A percentile compares a stretch with the other conserved stretches of the same genome.
Evolutionary conservation across 164 flowering plant genomes (phyloP).

Genomic region (Chimonanthus praecox): DNA sequence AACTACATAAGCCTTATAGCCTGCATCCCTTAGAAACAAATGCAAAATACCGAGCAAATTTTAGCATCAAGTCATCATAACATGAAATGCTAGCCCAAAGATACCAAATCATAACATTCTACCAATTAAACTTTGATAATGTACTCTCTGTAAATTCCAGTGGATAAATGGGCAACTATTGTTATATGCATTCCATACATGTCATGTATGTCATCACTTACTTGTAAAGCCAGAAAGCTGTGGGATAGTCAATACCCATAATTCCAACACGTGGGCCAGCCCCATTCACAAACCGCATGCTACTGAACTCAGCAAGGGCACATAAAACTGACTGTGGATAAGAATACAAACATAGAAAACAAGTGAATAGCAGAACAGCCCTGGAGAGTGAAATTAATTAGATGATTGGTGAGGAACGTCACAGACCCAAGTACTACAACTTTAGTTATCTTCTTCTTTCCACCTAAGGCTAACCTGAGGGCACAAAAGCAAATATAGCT

Average conservation of each 20-base stretch:
- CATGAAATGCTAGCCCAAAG: background rate
- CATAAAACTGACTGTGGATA: constrained; percentile 54
- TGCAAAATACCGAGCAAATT: constrained; percentile 6
- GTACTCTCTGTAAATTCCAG: background rate
- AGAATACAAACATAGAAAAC: background rate
- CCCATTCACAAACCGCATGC: constrained; percentile 80
- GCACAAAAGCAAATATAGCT: background rate
- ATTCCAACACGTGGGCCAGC: constrained; percentile 50
- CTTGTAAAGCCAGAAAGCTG: constrained; percentile 79
- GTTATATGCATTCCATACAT: background rate
- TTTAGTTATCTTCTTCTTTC: background rate
- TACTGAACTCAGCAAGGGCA: constrained; percentile 76
- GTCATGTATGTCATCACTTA: constrained; percentile 25
- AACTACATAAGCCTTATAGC: constrained; percentile 58
- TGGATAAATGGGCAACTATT: background rate
- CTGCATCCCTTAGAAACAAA: constrained; percentile 51
- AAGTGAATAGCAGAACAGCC: background rate
- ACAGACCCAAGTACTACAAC: background rate
- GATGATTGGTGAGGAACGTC: background rate
- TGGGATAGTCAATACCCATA: constrained; percentile 75
- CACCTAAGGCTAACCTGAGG: background rate
- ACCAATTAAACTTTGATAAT: background rate
- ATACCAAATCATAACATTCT: background rate
- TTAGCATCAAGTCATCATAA: background rate
- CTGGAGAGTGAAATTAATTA: background rate